A percentile compares a stretch with the other conserved stretches of the same genome.
These are phyloP conservation scores for Yamadazyma ubonensis DNA, from an alignment of 805 yeast species.

Conservation along the genomic window DNA sequence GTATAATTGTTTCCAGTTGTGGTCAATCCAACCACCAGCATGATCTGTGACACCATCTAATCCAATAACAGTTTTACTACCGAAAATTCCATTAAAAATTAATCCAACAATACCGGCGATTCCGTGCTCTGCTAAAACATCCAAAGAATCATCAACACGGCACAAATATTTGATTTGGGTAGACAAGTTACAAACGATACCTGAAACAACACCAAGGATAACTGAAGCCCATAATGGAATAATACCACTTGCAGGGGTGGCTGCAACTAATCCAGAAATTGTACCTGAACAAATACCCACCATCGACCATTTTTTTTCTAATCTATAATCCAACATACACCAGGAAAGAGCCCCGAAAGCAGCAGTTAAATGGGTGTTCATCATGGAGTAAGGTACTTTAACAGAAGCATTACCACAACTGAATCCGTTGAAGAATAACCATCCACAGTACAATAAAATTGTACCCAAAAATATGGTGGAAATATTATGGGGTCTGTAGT, in stretches of 20 bases:
- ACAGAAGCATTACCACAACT: conserved; percentile 79
- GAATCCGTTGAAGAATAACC: conserved; percentile 95
- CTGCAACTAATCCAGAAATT: conserved; percentile 94
- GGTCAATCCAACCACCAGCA: conserved; percentile 89
- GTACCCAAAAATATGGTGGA: conserved; percentile 90
- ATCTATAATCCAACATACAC: conserved; percentile 85
- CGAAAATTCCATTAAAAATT: conserved; percentile 85
- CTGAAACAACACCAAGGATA: conserved; percentile 76
- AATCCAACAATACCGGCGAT: conserved; percentile 91
- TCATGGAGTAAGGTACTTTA: conserved; percentile 82
- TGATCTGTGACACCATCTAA: conserved; percentile 85
- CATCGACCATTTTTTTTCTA: conserved; percentile 89
- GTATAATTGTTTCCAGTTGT: conserved; percentile 88
- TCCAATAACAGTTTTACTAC: conserved; percentile 83
- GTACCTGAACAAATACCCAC: conserved; percentile 95
- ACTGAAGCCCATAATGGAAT: conserved; percentile 92
- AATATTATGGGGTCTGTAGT: conserved; percentile 93
- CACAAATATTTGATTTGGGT: conserved; percentile 82
- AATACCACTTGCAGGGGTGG: conserved; percentile 91
- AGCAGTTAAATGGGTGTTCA: conserved; percentile 89
- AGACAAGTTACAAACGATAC: conserved; percentile 82
- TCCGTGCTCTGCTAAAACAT: conserved; percentile 98
- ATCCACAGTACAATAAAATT: conserved; percentile 83
- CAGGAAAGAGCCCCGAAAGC: conserved; percentile 89
- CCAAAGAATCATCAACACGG: conserved; percentile 87